These are phyloP conservation scores for Sesbania bispinosa DNA, from an alignment of 306 rosid genomes.

Conservation along the genomic window DNA sequence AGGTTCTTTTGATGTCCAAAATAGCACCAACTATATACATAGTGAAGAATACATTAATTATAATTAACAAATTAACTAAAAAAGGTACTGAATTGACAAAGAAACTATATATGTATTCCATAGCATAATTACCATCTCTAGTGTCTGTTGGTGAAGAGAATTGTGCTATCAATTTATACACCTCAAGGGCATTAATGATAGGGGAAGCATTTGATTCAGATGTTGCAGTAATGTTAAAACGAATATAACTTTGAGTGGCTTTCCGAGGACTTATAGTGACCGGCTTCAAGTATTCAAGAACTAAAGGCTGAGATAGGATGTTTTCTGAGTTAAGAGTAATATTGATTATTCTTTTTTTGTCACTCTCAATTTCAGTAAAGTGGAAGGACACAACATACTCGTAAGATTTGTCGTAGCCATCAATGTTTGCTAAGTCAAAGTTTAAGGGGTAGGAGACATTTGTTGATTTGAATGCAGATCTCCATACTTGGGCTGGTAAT, in stretches of 20 bases:
- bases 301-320: background rate
- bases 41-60: background rate
- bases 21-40: slow-evolving; percentile 10
- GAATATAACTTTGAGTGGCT: background rate
- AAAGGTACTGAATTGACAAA: too few relatives aligned
- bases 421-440: too few relatives aligned
- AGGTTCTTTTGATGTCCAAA: background rate
- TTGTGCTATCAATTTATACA: background rate
- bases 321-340: slow-evolving; percentile 20
- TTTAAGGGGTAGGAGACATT: background rate
- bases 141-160: background rate
- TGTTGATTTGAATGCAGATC: background rate
- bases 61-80: too few relatives aligned
- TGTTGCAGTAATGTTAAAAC: background rate
- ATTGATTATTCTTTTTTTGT: slow-evolving; percentile 33
- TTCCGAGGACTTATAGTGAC: background rate
- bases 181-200: slow-evolving; percentile 44
- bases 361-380: slow-evolving; percentile 35
- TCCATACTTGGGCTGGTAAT: slow-evolving; percentile 18
- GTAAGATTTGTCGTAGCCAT: background rate
- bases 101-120: too few relatives aligned
- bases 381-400: slow-evolving; percentile 28
- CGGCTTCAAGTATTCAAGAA: slow-evolving; percentile 30
- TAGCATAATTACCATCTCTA: background rate
- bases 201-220: slow-evolving; percentile 38